Conservation (phyloP, 805 yeast genomes). For the Sungouiozyma intestinalis region DNA sequence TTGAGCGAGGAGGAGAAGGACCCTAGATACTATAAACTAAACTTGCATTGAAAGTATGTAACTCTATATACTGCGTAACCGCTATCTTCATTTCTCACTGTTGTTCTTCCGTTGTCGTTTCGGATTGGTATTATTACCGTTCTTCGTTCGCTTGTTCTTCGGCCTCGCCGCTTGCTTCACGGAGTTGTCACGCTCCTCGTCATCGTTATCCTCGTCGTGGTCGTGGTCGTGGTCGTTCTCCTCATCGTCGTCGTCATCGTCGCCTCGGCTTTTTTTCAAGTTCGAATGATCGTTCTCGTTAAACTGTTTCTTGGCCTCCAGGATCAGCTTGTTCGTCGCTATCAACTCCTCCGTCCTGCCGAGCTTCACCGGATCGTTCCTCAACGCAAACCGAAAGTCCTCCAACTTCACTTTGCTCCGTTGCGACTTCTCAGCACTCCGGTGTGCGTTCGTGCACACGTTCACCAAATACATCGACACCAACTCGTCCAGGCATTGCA, state of each 20-base stretch:
- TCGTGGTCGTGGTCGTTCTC: slow-evolving; percentile 19
- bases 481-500: slow-evolving; percentile 56
- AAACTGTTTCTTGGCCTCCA: slow-evolving; percentile 57
- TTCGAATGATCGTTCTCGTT: slow-evolving; percentile 48
- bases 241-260: slow-evolving; percentile 23
- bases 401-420: slow-evolving; percentile 60
- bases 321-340: slow-evolving; percentile 47
- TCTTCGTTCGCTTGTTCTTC: slow-evolving; percentile 7
- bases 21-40: slow-evolving; percentile 13
- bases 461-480: slow-evolving; percentile 53
- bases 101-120: slow-evolving; percentile 21
- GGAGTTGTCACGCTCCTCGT: slow-evolving; percentile 12
- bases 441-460: slow-evolving; percentile 44
- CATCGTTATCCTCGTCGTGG: slow-evolving; percentile 17
- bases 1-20: slow-evolving; percentile 17
- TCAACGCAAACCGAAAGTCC: slow-evolving; percentile 59
- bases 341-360: slow-evolving; percentile 62
- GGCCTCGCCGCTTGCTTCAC: slow-evolving; percentile 5
- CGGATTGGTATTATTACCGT: slow-evolving; percentile 12
- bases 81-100: too few relatives aligned
- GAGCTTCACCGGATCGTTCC: slow-evolving; percentile 55
- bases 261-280: slow-evolving; percentile 21
- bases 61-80: background rate
- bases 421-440: slow-evolving; percentile 40
- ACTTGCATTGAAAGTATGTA: slow-evolving; percentile 13